These are phyloP conservation scores for Hypoxylon sp. DNA, from an alignment of 2,329 filamentous ascomycete species.

Conservation along the genomic window DNA sequence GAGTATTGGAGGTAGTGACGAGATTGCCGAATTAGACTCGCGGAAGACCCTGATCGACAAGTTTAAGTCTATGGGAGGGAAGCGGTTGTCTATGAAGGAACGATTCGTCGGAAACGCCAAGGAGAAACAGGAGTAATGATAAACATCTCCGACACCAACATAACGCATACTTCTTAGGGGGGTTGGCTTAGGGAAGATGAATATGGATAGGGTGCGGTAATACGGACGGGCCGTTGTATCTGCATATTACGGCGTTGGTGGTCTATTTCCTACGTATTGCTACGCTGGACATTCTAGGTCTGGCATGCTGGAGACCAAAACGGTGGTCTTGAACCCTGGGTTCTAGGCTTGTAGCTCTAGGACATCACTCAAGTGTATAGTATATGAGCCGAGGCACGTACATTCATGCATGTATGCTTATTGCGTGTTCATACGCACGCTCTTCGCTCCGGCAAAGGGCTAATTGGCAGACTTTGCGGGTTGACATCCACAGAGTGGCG, in stretches of 20 bases:
- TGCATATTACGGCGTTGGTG: slow-evolving; percentile 46
- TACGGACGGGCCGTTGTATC: slow-evolving; percentile 37
- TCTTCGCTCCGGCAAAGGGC: slow-evolving; percentile 6
- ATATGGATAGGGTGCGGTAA: slow-evolving; percentile 39
- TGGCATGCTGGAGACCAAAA: slow-evolving; percentile 21
- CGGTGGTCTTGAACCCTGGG: slow-evolving; percentile 23
- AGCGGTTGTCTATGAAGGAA: slow-evolving; percentile 69
- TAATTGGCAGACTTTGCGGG: not conserved
- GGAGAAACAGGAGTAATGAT: slow-evolving; percentile 40
- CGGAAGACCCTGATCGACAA: slow-evolving; percentile 78
- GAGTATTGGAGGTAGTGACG: slow-evolving; percentile 92
- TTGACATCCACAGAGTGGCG: not conserved
- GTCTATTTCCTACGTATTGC: slow-evolving; percentile 28
- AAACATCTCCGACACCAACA: slow-evolving; percentile 5
- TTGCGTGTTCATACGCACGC: slow-evolving; percentile 17
- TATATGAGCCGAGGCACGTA: slow-evolving; percentile 27
- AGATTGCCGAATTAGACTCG: slow-evolving; percentile 80
- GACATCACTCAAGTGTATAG: slow-evolving; percentile 32
- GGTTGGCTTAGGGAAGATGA: slow-evolving; percentile 26
- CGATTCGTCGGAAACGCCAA: slow-evolving; percentile 54
- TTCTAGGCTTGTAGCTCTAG: slow-evolving; percentile 22
- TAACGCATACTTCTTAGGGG: slow-evolving; percentile 14
- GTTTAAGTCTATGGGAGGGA: slow-evolving; percentile 80
- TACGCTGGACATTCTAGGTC: slow-evolving; percentile 25
- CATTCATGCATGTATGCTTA: not conserved